Percentiles rank a stretch among this genome's conserved stretches.
phyloP scores from a whole-genome alignment of 306 rosid genomes.

The Trifolium subterraneum region DNA sequence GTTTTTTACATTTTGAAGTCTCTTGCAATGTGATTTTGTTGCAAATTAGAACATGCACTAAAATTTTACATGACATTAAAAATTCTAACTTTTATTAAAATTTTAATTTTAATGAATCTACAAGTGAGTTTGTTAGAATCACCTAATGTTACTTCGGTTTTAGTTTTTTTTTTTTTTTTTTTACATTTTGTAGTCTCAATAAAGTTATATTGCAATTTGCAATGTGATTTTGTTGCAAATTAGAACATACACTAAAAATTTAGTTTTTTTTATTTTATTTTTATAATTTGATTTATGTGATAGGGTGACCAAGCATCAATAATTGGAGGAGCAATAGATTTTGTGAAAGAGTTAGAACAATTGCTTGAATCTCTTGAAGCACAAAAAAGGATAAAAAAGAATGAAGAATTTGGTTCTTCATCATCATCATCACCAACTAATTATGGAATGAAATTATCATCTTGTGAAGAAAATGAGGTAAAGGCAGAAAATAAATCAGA shows the following conservation, averaged over 20 bases:
- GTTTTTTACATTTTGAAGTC: not conserved
- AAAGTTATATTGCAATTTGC: too few relatives aligned
- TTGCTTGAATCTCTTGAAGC: constrained; percentile 78
- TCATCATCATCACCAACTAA: constrained; percentile 38
- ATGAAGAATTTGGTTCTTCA: constrained; percentile 42
- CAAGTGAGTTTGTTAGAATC: not conserved
- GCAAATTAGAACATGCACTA: not conserved
- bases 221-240: too few relatives aligned
- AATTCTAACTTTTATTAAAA: too few relatives aligned
- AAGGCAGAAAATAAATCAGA: constrained; percentile 77
- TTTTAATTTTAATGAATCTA: too few relatives aligned
- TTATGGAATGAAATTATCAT: constrained; percentile 45
- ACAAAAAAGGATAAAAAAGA: constrained; percentile 61
- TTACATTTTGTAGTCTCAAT: too few relatives aligned
- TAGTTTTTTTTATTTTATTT: not conserved
- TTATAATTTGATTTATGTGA: not conserved
- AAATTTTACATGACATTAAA: not conserved
- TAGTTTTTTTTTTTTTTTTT: too few relatives aligned
- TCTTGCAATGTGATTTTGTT: too few relatives aligned
- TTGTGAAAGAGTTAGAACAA: constrained; percentile 94
- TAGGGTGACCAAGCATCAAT: constrained; percentile 99
- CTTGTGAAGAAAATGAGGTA: constrained; percentile 53
- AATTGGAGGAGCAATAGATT: constrained; percentile 95
- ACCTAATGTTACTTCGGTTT: not conserved
- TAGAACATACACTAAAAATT: not conserved